Conservation (phyloP, 169 alveolate genomes). For the Amoebophrya sp. region DNA sequence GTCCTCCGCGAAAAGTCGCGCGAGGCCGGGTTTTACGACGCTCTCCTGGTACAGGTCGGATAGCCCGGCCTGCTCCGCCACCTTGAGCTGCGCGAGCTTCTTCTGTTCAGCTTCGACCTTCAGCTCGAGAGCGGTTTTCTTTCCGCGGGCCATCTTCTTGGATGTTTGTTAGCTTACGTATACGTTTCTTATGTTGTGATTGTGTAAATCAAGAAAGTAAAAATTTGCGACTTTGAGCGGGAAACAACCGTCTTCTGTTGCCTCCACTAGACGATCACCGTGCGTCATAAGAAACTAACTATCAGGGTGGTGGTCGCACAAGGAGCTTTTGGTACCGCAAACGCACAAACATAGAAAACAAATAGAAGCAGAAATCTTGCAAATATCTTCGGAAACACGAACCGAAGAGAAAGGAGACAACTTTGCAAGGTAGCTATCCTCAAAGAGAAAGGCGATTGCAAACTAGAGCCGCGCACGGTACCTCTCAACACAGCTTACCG, state of each 20-base stretch:
- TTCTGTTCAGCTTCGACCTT: background rate
- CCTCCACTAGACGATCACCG: background rate
- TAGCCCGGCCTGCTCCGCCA: background rate
- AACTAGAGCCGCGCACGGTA: too few species aligned
- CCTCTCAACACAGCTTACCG: too few species aligned
- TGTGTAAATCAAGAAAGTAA: background rate
- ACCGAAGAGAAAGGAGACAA: too few species aligned
- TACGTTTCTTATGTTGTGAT: background rate
- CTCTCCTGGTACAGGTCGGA: too few species aligned
- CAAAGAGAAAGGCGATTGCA: too few species aligned
- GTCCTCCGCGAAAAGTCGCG: background rate
- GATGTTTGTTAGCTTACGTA: background rate
- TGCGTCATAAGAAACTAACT: background rate
- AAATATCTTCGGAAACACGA: too few species aligned
- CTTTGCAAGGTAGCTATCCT: too few species aligned
- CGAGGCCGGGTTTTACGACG: background rate
- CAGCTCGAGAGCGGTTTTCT: constrained; percentile 1
- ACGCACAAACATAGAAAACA: too few species aligned
- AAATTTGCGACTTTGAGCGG: too few species aligned
- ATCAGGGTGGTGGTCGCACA: background rate
- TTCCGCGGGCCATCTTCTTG: background rate
- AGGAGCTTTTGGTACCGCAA: background rate
- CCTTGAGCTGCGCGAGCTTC: background rate
- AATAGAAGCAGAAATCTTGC: too few species aligned
- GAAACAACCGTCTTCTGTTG: too few species aligned